Conservation (phyloP, 129 eudicot species). For the Escallonia rubra region DNA sequence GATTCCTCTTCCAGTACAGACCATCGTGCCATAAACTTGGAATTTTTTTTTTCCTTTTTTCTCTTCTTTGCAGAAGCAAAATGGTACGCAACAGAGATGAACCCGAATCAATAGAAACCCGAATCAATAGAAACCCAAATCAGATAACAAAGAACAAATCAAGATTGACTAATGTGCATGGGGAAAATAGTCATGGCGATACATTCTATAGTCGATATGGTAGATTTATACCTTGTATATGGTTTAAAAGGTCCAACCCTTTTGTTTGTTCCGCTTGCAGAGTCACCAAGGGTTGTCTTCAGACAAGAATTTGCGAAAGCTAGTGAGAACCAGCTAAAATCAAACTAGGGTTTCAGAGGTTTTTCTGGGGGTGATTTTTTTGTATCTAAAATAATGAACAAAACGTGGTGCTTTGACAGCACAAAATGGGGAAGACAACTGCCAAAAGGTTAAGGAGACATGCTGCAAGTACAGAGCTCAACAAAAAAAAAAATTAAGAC, state of each 20-base stretch:
- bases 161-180: not conserved
- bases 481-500: too few relatives aligned
- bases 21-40: constrained; percentile 47
- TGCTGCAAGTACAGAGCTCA: too few relatives aligned
- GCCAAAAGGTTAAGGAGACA: not conserved
- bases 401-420: not conserved
- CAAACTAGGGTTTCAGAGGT: not conserved
- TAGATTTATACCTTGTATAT: constrained; percentile 1
- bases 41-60: constrained; percentile 13
- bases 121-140: not conserved
- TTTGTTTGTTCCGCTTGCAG: not conserved
- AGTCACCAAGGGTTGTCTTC: not conserved
- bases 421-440: constrained; percentile 9
- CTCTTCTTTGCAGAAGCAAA: constrained; percentile 8
- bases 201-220: not conserved
- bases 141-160: not conserved
- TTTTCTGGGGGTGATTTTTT: not conserved
- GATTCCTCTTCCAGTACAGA: constrained; percentile 34
- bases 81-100: not conserved
- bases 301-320: not conserved
- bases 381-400: not conserved
- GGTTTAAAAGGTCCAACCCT: not conserved
- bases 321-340: not conserved
- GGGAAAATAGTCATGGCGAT: not conserved
- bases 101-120: not conserved